Percentiles rank a stretch among this genome's conserved stretches.
Conservation (phyloP, 352 stramenopile species). For the Pythium phragmitis region DNA sequence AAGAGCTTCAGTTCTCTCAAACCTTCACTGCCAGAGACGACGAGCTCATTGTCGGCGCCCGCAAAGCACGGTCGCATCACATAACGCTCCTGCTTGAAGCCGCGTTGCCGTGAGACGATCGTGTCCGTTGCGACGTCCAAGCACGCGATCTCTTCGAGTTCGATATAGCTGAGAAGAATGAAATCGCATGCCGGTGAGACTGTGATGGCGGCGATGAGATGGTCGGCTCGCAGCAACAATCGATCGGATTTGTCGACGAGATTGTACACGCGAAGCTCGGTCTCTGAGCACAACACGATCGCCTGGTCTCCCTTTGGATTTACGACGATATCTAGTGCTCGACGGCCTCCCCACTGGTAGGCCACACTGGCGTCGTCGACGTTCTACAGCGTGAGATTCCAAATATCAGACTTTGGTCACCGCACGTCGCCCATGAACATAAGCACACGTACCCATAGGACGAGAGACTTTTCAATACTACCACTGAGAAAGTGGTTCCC, state of each 20-base stretch:
- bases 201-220: constrained; percentile 55
- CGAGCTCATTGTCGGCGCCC: constrained; percentile 46
- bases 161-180: constrained; percentile 64
- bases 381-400: constrained; percentile 33
- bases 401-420: background rate
- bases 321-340: constrained; percentile 58
- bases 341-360: constrained; percentile 71
- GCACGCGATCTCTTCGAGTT: constrained; percentile 56
- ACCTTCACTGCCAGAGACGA: constrained; percentile 77
- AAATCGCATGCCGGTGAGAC: constrained; percentile 46
- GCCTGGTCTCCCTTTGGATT: constrained; percentile 50
- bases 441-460: constrained; percentile 61
- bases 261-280: constrained; percentile 66
- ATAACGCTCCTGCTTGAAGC: constrained; percentile 62
- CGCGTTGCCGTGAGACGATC: constrained; percentile 48
- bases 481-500: constrained; percentile 66
- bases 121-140: constrained; percentile 45
- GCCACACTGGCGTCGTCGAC: constrained; percentile 39
- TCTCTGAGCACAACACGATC: constrained; percentile 55
- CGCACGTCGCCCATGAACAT: background rate
- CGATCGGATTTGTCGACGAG: constrained; percentile 55
- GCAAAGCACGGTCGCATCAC: constrained; percentile 64
- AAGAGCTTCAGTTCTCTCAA: background rate
- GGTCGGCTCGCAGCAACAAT: constrained; percentile 49
- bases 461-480: constrained; percentile 68